Conservation (phyloP, 805 yeast genomes). For the Blastobotrys muscicola region DNA sequence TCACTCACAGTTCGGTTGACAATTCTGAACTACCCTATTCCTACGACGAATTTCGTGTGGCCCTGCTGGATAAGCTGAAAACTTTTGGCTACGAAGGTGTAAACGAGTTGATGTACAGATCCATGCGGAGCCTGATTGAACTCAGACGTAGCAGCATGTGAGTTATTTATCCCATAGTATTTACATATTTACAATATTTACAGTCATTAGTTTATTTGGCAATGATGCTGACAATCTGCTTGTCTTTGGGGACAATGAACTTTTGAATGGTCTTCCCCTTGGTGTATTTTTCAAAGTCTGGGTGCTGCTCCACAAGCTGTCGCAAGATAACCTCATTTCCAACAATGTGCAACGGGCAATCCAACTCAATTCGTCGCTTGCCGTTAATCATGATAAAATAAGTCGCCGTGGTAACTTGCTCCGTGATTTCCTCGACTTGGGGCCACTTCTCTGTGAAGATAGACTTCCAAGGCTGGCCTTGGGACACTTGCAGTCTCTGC, state of each 20-base stretch:
- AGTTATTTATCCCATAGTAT: no score
- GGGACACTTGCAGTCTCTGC: slow-evolving; percentile 36
- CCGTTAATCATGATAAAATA: slow-evolving; percentile 12
- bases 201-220: slow-evolving; percentile 5
- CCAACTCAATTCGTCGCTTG: slow-evolving; percentile 10
- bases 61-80: no score
- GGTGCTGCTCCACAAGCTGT: slow-evolving; percentile 27
- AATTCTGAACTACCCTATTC: no score
- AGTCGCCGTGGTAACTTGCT: slow-evolving; percentile 25
- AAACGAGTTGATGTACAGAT: no score
- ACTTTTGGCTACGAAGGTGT: no score
- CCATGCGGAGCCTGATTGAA: no score
- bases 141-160: no score
- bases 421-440: slow-evolving; percentile 28
- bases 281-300: slow-evolving; percentile 36
- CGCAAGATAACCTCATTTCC: slow-evolving; percentile 28
- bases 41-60: no score
- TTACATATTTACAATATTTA: slow-evolving; percentile 1
- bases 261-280: slow-evolving; percentile 37
- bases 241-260: slow-evolving; percentile 34
- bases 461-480: slow-evolving; percentile 33
- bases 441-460: slow-evolving; percentile 66
- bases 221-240: slow-evolving; percentile 15
- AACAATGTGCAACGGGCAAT: slow-evolving; percentile 8
- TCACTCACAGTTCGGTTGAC: no score